A percentile compares a stretch with the other conserved stretches of the same genome.
Evolutionary conservation across 495 filamentous ascomycete genomes (phyloP).

Genomic region (Hyaloscypha bicolor): DNA sequence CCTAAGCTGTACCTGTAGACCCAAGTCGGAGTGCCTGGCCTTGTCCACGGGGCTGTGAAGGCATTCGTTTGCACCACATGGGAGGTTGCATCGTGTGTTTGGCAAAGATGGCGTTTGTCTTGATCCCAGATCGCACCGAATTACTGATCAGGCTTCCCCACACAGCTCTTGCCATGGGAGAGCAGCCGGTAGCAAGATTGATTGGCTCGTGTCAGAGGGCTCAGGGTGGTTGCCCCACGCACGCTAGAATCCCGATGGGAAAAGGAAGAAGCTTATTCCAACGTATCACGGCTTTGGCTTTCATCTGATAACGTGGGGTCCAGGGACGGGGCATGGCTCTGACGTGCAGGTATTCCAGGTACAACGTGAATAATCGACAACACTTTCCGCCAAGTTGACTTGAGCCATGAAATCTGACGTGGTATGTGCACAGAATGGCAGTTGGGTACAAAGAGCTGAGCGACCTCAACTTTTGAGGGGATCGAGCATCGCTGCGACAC

Average conservation of each 20-base stretch:
- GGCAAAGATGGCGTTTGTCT: background rate
- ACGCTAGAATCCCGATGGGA: constrained; percentile 2
- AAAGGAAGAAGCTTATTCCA: constrained; percentile 25
- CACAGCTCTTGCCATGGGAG: background rate
- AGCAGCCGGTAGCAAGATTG: background rate
- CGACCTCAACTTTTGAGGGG: too few species aligned
- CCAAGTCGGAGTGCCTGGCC: background rate
- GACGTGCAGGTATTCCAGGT: background rate
- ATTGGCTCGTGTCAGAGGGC: background rate
- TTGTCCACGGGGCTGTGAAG: background rate
- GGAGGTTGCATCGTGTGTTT: background rate
- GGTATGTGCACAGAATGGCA: background rate
- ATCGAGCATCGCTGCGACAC: too few species aligned
- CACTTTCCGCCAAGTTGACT: background rate
- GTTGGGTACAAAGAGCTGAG: too few species aligned
- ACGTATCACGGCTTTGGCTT: constrained; percentile 13
- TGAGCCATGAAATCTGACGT: background rate
- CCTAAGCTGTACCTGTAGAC: background rate
- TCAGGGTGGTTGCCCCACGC: constrained; percentile 4
- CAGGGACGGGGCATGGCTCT: background rate
- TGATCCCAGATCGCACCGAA: too few species aligned
- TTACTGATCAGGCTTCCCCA: background rate
- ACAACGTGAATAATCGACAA: background rate
- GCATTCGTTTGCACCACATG: background rate
- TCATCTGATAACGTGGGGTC: background rate